Evolutionary conservation across 176 grass and related monocot species (phyloP), one percentile per base, ranked within the genome.

Genomic region (Otatea glauca): DNA sequence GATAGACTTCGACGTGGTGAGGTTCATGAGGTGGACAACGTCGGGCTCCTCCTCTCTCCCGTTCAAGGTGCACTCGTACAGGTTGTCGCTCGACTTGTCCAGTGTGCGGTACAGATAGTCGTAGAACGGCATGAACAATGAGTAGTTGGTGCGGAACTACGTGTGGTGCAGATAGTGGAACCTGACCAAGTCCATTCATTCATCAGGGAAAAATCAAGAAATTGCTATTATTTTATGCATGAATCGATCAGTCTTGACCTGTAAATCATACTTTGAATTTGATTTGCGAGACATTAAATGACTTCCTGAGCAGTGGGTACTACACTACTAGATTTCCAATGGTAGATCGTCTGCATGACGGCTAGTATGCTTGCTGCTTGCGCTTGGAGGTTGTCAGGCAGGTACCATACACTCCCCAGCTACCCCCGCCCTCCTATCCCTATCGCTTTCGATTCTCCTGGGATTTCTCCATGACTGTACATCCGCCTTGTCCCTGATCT

Each of bases 121-220:
- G 23, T 96, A 96, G n/a, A 93, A 45, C 3, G 94, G 91, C 91
- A 93, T 89, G 88, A 96, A 96, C 7, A 96, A 59, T 2, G 91
- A 96, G 84, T 93, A 96, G 80, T 96, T 96, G 6, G 85, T 92
- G 39, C 93, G 71, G 69, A 94, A 92, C 74, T 88, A 84, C 35
- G 93, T 94, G 70, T 94, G 93, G 83, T 92, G 93, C 49, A 94
- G 85, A 34, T 90, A 94, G 61, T 94, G 92, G 59, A 92, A 94
- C 39, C 91, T 92, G 38, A 49, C n/a, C 75, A 21, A 80, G 5
- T 6, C 5, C 1, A 54, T 20, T 54, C 51, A 20, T 54, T 20
- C 51, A 23, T 20, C 51, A 23, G 59, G 70, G 78, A 2, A 85
- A n/a, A n/a, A 25, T 54, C 1, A 12, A 15, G 5, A 24, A n/a